phyloP scores from a whole-genome alignment of 2,329 filamentous ascomycete genomes.

The Fusarium clavum region DNA sequence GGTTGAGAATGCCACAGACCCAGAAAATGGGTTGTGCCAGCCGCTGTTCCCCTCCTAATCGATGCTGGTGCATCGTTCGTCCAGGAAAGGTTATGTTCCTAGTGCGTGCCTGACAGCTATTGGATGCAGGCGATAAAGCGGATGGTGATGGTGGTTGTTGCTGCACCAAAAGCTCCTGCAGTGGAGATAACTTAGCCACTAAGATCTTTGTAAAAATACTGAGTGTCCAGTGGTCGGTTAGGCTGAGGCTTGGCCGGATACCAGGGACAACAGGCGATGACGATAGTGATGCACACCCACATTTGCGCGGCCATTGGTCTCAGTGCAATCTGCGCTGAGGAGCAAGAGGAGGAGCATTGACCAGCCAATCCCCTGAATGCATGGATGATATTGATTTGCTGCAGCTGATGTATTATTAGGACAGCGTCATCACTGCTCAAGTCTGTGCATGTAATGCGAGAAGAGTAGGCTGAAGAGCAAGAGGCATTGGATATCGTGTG shows the following conservation, averaged over 20 bases:
- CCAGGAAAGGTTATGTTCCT: slow-evolving; percentile 13
- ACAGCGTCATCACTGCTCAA: slow-evolving; percentile 18
- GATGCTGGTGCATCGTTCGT: slow-evolving; percentile 15
- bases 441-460: slow-evolving; percentile 17
- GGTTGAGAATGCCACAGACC: not conserved
- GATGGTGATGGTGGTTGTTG: slow-evolving; percentile 16
- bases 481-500: not conserved
- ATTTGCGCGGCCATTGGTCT: slow-evolving; percentile 37
- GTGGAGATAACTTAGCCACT: slow-evolving; percentile 17
- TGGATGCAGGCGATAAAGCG: slow-evolving; percentile 24
- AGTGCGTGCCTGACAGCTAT: slow-evolving; percentile 27
- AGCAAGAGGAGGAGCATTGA: slow-evolving; percentile 31
- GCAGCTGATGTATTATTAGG: slow-evolving; percentile 26
- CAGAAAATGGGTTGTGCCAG: slow-evolving; percentile 24
- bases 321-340: slow-evolving; percentile 38
- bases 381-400: slow-evolving; percentile 34
- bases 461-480: not conserved
- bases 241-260: slow-evolving; percentile 34
- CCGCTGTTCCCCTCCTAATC: slow-evolving; percentile 14
- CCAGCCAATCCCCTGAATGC: slow-evolving; percentile 41
- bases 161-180: slow-evolving; percentile 21
- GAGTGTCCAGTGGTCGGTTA: slow-evolving; percentile 24
- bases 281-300: slow-evolving; percentile 37
- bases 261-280: slow-evolving; percentile 31
- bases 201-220: slow-evolving; percentile 13